Base-by-base conservation (phyloP, 2,329 filamentous ascomycete genomes). In the Xylariaceae sp. region DNA sequence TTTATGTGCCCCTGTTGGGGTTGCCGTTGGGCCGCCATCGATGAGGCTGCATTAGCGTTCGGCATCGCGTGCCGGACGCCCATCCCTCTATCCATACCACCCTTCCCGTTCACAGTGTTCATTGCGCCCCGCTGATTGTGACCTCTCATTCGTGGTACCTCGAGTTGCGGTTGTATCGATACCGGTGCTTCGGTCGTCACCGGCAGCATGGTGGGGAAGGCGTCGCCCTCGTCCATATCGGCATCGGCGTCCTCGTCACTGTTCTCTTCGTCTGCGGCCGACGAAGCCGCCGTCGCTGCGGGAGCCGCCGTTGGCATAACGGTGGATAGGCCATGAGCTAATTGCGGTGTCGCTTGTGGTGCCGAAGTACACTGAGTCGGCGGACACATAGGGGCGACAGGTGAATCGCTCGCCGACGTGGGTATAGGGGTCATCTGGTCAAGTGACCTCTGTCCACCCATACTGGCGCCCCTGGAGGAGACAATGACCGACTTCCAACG, bases 401-500 rank as follows among this genome's bases (percentile, higher is more conserved):
- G 56, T 13, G 69, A 59, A 34, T 63, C 58, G 58, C 63, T 67
- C 4, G 64, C 65, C 7, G 67, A 65, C 23, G 64, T 66, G 39
- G 66, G 51, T 6, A 59, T 66, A 13, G 67, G 64, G 15, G 67
- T 66, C 1, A 67, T 30, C 53, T 76, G 74, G 15, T 79, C 77
- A 10, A 86, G 69, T 1, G 79, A 65, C 50, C 75, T 76, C 64
- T 87, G 84, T 2, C 77, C 75, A 53, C 73, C 72, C 73, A 85
- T 77, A 15, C 82, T 80, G 13, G 73, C 70, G 3, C 73, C 74
- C 47, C 82, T 76, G 2, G 78, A 75, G 4, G 81, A 78, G n/a
- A 77, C 73, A 10, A 87, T 80, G 13, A 87, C 82, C 3, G 74
- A 76, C 72, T 85, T 87, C 85, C 85, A 88, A 35, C 83, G 77